Percentiles rank a stretch among this genome's conserved stretches.
Conservation (phyloP, 169 alveolate genomes). For the Perkinsus marinus region DNA sequence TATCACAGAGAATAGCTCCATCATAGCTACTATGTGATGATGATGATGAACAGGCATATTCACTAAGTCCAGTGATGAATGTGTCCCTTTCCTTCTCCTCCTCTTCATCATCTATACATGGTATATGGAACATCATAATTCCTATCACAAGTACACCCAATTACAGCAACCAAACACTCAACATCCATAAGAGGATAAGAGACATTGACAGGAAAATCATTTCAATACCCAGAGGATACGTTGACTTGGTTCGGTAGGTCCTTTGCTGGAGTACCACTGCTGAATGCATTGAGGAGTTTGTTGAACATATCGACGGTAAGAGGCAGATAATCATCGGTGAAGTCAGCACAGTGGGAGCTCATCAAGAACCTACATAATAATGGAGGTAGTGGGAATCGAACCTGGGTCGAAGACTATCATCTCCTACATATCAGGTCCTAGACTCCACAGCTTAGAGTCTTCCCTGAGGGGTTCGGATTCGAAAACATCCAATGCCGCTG, state of each 20-base stretch:
- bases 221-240: neutral
- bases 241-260: neutral
- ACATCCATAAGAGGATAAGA: too few species aligned
- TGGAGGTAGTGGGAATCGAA: neutral
- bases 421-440: neutral
- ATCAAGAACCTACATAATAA: constrained; percentile 13
- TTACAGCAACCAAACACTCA: too few species aligned
- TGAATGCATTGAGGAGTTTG: neutral
- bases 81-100: neutral
- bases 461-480: constrained; percentile 30
- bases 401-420: neutral
- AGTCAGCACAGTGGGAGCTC: constrained; percentile 30
- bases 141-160: too few species aligned
- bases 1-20: too few species aligned
- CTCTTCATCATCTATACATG: neutral
- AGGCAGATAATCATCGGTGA: neutral
- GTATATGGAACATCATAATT: neutral
- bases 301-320: neutral
- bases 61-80: neutral
- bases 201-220: too few species aligned
- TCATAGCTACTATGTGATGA: too few species aligned
- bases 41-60: too few species aligned
- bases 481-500: constrained; percentile 42
- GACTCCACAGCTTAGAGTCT: constrained; percentile 28
- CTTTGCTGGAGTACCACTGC: neutral